A percentile compares a stretch with the other conserved stretches of the same genome.
Evolutionary conservation across 371 early-diverging fungal species (phyloP).

Genomic region (Mucor saturninus): DNA sequence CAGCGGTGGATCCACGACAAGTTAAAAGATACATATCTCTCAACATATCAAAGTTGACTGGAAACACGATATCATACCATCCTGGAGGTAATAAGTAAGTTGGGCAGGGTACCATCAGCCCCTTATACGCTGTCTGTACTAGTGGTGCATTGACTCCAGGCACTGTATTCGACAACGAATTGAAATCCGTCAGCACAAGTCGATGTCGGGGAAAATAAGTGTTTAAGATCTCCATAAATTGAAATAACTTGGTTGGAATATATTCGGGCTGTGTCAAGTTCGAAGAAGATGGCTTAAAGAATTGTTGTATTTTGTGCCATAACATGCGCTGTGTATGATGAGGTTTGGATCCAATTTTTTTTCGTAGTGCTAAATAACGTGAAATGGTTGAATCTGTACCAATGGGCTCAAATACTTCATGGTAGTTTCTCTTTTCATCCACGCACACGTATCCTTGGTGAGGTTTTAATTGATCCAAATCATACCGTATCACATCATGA

Average conservation of each 20-base stretch:
- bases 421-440: constrained; percentile 76
- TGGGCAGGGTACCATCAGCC: constrained; percentile 86
- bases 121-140: constrained; percentile 86
- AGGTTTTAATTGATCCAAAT: constrained; percentile 65
- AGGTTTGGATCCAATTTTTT: constrained; percentile 62
- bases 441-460: constrained; percentile 79
- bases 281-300: constrained; percentile 84
- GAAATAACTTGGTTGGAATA: constrained; percentile 79
- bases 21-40: constrained; percentile 68
- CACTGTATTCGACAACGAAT: constrained; percentile 74
- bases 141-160: constrained; percentile 81
- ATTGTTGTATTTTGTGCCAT: constrained; percentile 56
- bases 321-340: neutral
- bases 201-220: constrained; percentile 81
- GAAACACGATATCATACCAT: constrained; percentile 95
- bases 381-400: constrained; percentile 70
- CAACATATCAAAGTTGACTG: constrained; percentile 89
- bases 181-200: constrained; percentile 84
- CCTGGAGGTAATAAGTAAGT: constrained; percentile 92
- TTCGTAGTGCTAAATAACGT: constrained; percentile 65
- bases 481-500: constrained; percentile 89
- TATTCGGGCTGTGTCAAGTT: constrained; percentile 75
- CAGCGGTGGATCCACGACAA: constrained; percentile 43
- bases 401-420: constrained; percentile 78
- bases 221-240: constrained; percentile 71